Base-by-base conservation (phyloP, 2,329 filamentous ascomycete species). In the Chaetomium sp. region DNA sequence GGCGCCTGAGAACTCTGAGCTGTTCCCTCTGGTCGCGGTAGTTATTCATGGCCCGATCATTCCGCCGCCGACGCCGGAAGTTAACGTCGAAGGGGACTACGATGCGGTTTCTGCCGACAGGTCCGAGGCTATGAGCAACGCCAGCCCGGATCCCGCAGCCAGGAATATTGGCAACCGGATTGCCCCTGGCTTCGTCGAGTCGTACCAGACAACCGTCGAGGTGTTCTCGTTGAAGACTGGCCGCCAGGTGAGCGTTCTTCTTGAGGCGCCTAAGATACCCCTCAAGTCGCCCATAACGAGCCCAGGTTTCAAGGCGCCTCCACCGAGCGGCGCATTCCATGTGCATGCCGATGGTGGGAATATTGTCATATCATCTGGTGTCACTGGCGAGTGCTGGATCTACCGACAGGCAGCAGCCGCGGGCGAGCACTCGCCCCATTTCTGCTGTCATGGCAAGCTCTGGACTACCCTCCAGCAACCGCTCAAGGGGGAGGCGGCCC, bases 161-260 rank as follows among this genome's bases (percentile, higher is more conserved):
- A 71, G 69, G 35, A 69, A 67, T 25, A 74, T 62, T 72, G 77
- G 47, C 79, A 75, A 69, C 76, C 78, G 69, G 78, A 76, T 53
- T 73, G 71, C 54, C 71, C 71, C 63, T 71, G 75, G 60, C 2
- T 69, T 68, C 31, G 78, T 88, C 65, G 84, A 86, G 57, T 83
- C 83, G 55, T 96, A 94, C 72, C 93, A 96, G 76, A 97, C 93
- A 0, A 89, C 90, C 0, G 92, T 97, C 6, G 92, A 97, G 70
- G 81, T 98, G 0, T 96, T 94, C 76, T 97, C 93, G 0, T 79
- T 98, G 65, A 87, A 85, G 70, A 91, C 88, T n/a, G 88, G 88
- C 71, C 83, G 85, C 67, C 85, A 86, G 62, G 78, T 97, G 62
- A 85, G 88, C 29, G 90, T 91, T 0, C 80, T 98, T 9, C 88